Evolutionary conservation across 352 stramenopile species (phyloP).

Genomic region (Pythium guiyangense): DNA sequence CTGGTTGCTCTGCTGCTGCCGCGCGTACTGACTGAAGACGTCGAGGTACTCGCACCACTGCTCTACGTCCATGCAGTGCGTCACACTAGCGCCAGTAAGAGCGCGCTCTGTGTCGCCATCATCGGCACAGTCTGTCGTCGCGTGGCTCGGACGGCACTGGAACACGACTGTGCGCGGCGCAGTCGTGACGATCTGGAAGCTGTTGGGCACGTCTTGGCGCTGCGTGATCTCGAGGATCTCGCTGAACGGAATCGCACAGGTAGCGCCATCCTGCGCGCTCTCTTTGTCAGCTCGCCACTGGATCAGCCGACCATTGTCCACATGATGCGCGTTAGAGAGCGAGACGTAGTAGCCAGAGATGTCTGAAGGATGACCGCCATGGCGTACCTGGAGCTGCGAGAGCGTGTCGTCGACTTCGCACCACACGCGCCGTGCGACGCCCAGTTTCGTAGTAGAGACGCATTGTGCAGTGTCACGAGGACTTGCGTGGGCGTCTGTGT

Average conservation of each 20-base stretch:
- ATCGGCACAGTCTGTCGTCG: not conserved
- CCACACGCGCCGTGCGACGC: constrained; percentile 40
- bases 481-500: no score
- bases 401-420: constrained; percentile 48
- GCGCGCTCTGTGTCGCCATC: constrained; percentile 3
- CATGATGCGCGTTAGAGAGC: not conserved
- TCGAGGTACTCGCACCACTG: constrained; percentile 53
- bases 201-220: constrained; percentile 16
- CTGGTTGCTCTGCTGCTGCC: constrained; percentile 15
- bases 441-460: constrained; percentile 12
- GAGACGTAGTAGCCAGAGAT: not conserved
- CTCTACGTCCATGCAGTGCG: constrained; percentile 15
- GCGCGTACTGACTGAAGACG: constrained; percentile 38
- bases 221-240: constrained; percentile 27
- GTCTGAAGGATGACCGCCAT: no score
- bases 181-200: constrained; percentile 37
- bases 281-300: constrained; percentile 37
- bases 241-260: constrained; percentile 20
- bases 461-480: not conserved
- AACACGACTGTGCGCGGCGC: constrained; percentile 35
- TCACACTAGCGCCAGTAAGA: not conserved
- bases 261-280: constrained; percentile 5
- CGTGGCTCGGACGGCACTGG: constrained; percentile 23
- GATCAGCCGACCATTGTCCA: not conserved
- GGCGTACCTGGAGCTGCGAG: constrained; percentile 25